phyloP scores from a whole-genome alignment of 169 alveolate species.

The Cyclospora cayetanensis region DNA sequence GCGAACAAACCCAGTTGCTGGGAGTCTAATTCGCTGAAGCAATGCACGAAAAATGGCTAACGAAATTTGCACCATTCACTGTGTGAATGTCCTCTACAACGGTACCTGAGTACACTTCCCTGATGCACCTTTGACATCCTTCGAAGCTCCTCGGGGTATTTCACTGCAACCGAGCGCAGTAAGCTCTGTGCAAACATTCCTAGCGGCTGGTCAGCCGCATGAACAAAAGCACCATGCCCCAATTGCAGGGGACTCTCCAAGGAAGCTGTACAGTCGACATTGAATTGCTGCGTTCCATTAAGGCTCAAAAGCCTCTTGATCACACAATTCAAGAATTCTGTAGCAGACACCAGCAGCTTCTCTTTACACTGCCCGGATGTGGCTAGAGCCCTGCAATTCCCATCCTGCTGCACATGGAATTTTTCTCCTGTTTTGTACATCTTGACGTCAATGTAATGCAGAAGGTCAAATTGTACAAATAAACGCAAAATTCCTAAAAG shows the following conservation, averaged over 20 bases:
- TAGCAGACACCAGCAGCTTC: neutral
- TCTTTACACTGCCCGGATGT: neutral
- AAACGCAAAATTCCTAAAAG: neutral
- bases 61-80: too few species aligned
- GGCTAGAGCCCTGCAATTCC: neutral
- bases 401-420: neutral
- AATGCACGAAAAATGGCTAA: too few species aligned
- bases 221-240: neutral
- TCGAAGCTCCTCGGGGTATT: constrained; percentile 5
- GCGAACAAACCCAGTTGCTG: too few species aligned
- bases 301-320: neutral
- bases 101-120: neutral
- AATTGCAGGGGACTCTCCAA: neutral
- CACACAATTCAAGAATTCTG: neutral
- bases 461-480: constrained; percentile 40
- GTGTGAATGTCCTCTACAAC: too few species aligned
- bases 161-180: neutral
- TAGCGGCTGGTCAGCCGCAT: neutral
- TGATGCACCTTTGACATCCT: neutral
- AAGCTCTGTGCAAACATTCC: neutral
- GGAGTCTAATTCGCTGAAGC: too few species aligned
- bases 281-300: neutral
- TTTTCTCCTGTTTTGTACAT: neutral
- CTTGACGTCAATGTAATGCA: neutral
- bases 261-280: neutral